Evolutionary conservation across 768 basidiomycete species (phyloP), one percentile per base, ranked within the genome.

Genomic region (Hemileccinum rubropunctum): DNA sequence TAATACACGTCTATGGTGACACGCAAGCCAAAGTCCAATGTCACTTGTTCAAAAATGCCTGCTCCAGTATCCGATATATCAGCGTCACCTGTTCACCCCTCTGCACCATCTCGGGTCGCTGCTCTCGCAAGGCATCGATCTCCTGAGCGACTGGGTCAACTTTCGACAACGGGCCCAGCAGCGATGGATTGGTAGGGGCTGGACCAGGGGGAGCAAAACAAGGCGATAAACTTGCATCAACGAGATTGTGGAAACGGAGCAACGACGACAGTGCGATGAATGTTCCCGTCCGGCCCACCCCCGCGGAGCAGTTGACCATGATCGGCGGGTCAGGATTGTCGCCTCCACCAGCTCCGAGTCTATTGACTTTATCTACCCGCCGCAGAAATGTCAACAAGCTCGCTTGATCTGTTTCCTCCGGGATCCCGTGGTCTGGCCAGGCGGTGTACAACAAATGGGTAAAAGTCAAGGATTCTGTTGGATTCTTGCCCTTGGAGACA

Each of bases 381-480:
- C 72, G 73, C 38, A 83, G 54, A 61, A 91, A 91, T 20, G 69
- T 68, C 23, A 89, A 66, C 14, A 91, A 69, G 36, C 77, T 79
- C n/a, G 69, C 71, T 36, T 76, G 77, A 52, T 90, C 81, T 49
- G 80, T 72, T 32, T 72, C 72, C 35, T 75, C 64, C 10, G 91
- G 91, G n/a, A 92, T 81, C 23, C 89, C 87, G 57, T 90, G 83
- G 65, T 93, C 91, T 14, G 91, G 91, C 91, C 91, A 93, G 3
- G 83, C 82, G 17, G 73, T 69, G 60, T 84, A 92, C 30, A 91
- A 65, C 66, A 92, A 56, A 62, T 92, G 91, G 42, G 78, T 77
- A 66, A 91, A 88, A 27, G 74, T 64, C 44, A 82, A 63, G 17
- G 76, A 58, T 35, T 73, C 63, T 10, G 60, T 59, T 20, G 62